Percentiles rank a stretch among this genome's conserved stretches.
Conservation (phyloP, 1,284 basidiomycete species). For the Lentinula novae-zelandiae region DNA sequence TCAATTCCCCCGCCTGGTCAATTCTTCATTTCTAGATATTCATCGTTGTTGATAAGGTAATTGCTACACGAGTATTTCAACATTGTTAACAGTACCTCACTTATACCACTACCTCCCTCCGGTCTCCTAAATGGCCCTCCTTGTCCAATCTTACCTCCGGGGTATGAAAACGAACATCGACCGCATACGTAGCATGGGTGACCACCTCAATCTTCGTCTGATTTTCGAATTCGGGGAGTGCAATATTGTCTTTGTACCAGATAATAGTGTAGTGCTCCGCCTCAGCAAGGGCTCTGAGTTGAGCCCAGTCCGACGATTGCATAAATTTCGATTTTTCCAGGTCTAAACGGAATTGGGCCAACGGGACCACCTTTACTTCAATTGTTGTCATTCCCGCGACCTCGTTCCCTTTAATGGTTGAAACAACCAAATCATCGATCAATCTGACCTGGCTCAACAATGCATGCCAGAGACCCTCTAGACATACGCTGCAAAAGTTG, state of each 20-base stretch:
- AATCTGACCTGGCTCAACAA: slow-evolving; percentile 56
- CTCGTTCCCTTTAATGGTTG: not conserved
- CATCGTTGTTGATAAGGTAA: no score
- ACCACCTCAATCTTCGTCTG: slow-evolving; percentile 39
- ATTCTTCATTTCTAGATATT: no score
- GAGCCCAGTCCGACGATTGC: not conserved
- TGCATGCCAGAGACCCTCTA: slow-evolving; percentile 68
- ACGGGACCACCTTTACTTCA: slow-evolving; percentile 47
- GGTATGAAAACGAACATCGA: slow-evolving; percentile 50
- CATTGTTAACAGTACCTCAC: not conserved
- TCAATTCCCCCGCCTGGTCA: no score
- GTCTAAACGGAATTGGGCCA: slow-evolving; percentile 51
- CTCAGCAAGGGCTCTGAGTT: slow-evolving; percentile 18
- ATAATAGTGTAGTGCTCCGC: slow-evolving; percentile 52
- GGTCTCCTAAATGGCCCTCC: slow-evolving; percentile 24
- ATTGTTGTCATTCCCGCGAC: slow-evolving; percentile 23
- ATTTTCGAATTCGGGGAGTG: slow-evolving; percentile 44
- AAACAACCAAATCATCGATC: slow-evolving; percentile 40
- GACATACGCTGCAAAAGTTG: slow-evolving; percentile 75
- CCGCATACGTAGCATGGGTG: slow-evolving; percentile 28
- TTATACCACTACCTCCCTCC: not conserved
- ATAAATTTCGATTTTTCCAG: not conserved
- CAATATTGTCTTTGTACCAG: slow-evolving; percentile 47
- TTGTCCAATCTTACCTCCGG: slow-evolving; percentile 52
- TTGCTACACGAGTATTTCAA: no score